Conservation (phyloP, 2,329 filamentous ascomycete species). For the Hymenotorrendiella dingleyae region DNA sequence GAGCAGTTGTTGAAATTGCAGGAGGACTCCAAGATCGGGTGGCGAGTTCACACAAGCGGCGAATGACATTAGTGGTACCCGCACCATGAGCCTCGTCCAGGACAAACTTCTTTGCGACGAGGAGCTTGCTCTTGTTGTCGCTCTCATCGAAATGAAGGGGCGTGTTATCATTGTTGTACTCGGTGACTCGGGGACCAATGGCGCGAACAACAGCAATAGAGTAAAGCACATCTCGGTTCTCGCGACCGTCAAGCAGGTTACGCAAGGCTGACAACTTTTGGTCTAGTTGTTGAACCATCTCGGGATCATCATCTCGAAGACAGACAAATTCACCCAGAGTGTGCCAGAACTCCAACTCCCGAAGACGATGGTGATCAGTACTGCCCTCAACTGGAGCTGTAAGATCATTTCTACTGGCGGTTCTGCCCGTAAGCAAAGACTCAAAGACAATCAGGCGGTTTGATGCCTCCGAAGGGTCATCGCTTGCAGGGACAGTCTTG, state of each 20-base stretch:
- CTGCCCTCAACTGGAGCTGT: constrained; percentile 44
- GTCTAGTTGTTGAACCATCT: constrained; percentile 54
- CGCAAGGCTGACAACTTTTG: constrained; percentile 60
- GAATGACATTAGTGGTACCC: constrained; percentile 70
- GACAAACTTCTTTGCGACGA: constrained; percentile 65
- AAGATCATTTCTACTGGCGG: constrained; percentile 53
- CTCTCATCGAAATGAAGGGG: constrained; percentile 59
- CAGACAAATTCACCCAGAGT: constrained; percentile 67
- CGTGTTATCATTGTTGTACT: constrained; percentile 50
- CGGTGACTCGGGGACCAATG: constrained; percentile 58
- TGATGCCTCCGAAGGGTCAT: constrained; percentile 57
- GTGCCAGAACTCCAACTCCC: constrained; percentile 79
- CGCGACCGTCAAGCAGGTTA: constrained; percentile 67
- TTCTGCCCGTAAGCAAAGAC: constrained; percentile 66
- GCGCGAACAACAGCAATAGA: constrained; percentile 77
- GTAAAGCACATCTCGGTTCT: constrained; percentile 88
- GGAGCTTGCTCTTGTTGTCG: constrained; percentile 60
- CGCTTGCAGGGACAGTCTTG: constrained; percentile 42
- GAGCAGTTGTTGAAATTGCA: constrained; percentile 8
- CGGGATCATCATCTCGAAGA: constrained; percentile 54
- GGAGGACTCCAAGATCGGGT: constrained; percentile 36
- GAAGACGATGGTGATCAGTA: constrained; percentile 47
- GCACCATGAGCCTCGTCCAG: constrained; percentile 57
- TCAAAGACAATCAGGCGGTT: constrained; percentile 73
- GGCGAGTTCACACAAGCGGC: constrained; percentile 64